These are phyloP conservation scores for Bidens hawaiensis DNA, from an alignment of 140 eudicot genomes.

Conservation along the genomic window DNA sequence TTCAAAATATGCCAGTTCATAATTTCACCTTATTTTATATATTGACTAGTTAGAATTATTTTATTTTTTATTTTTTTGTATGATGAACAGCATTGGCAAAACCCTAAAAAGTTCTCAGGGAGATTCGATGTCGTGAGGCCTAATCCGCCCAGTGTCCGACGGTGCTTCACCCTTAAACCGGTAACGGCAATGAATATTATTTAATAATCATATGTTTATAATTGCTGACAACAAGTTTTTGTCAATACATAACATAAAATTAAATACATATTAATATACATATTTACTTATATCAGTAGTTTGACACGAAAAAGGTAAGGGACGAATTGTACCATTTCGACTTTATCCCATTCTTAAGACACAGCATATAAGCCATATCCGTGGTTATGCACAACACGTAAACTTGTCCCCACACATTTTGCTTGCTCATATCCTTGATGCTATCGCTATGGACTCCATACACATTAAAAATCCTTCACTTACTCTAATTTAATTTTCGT, in stretches of 20 bases:
- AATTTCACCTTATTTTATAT: no score
- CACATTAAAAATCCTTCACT: neutral
- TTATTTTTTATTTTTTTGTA: no score
- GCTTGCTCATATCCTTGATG: conserved; percentile 37
- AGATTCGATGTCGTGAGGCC: no score
- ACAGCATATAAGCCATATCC: conserved; percentile 28
- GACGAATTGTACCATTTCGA: conserved; percentile 19
- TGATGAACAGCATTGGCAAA: no score
- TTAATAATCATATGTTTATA: no score
- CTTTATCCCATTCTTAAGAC: conserved; percentile 47
- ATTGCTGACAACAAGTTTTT: neutral
- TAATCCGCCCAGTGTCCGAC: no score
- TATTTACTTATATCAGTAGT: neutral
- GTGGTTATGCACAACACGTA: conserved; percentile 33
- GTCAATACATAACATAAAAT: neutral
- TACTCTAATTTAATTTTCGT: neutral
- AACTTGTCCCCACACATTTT: conserved; percentile 37
- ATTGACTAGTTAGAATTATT: no score
- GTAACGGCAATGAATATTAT: no score
- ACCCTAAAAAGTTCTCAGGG: no score
- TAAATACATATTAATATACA: no score
- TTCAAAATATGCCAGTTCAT: no score
- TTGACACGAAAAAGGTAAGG: neutral
- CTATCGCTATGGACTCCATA: conserved; percentile 3
- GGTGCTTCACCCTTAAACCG: no score